Percentiles rank a stretch among this genome's conserved stretches.
Evolutionary conservation across 1,284 basidiomycete genomes (phyloP).

Genomic region (Leccinum pachyderme): DNA sequence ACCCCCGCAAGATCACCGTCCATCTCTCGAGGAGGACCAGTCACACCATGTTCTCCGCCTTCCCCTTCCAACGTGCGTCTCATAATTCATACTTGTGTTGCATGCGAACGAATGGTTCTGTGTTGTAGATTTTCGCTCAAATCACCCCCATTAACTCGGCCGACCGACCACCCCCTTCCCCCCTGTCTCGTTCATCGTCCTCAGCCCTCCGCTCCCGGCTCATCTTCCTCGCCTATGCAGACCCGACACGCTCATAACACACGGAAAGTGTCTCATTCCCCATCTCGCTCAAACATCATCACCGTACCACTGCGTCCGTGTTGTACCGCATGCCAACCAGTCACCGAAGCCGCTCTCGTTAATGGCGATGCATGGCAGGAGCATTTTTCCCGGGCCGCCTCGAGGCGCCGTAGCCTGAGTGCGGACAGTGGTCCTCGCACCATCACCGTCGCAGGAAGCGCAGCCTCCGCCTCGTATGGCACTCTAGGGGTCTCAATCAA

Average conservation of each 20-base stretch:
- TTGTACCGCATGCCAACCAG: constrained; percentile 50
- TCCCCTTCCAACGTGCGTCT: constrained; percentile 55
- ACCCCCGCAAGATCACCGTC: not conserved
- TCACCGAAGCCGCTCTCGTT: constrained; percentile 46
- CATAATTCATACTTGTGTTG: not conserved
- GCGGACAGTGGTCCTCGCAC: constrained; percentile 28
- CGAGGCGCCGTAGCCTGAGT: constrained; percentile 54
- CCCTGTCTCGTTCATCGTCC: constrained; percentile 47
- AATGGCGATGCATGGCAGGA: constrained; percentile 55
- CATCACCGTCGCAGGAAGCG: constrained; percentile 29
- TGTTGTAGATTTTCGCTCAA: constrained; percentile 36
- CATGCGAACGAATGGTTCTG: not conserved
- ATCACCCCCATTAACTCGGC: constrained; percentile 33
- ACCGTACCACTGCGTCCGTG: constrained; percentile 61
- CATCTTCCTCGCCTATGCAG: constrained; percentile 3
- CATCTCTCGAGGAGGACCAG: constrained; percentile 34
- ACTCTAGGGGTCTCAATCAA: constrained; percentile 37
- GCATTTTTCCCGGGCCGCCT: constrained; percentile 59
- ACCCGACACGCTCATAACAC: constrained; percentile 6
- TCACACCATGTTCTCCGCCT: constrained; percentile 51
- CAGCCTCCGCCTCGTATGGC: constrained; percentile 24
- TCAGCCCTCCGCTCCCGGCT: constrained; percentile 20
- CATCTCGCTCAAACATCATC: constrained; percentile 27
- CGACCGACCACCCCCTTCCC: constrained; percentile 34
- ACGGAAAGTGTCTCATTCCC: constrained; percentile 16